Evolutionary conservation across 257 asterid genomes (phyloP).

Genomic region (Nicotiana tabacum): DNA sequence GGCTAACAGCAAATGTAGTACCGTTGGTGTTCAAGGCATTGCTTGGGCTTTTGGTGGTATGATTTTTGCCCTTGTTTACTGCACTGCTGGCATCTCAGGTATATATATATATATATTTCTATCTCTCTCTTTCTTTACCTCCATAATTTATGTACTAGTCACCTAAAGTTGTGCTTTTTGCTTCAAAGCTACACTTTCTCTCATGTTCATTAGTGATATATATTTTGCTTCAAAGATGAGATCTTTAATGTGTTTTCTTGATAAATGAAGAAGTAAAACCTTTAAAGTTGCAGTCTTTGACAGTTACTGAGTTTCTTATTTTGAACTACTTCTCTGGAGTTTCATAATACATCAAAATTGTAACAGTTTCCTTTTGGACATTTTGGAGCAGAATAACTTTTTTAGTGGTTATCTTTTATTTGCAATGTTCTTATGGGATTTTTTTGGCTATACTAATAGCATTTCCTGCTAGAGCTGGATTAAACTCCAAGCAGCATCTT

Average conservation of each 20-base stretch:
- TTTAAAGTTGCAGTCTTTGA: not conserved
- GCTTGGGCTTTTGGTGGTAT: slow-evolving; percentile 93
- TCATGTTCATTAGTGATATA: not conserved
- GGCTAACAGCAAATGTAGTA: slow-evolving; percentile 46
- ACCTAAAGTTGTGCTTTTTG: not conserved
- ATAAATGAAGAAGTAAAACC: not conserved
- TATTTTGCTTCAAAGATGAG: not conserved
- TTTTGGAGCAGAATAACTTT: not conserved
- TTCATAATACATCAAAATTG: not conserved
- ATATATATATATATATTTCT: not conserved
- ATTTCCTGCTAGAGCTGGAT: not conserved
- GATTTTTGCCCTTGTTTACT: slow-evolving; percentile 82
- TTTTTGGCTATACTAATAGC: not conserved
- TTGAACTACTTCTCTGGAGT: not conserved
- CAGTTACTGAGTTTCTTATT: not conserved
- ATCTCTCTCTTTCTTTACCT: too few species aligned
- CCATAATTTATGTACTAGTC: not conserved
- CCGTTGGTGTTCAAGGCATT: slow-evolving; percentile 76
- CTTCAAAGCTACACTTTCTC: not conserved
- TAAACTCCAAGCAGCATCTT: not conserved
- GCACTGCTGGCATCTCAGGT: slow-evolving; percentile 84
- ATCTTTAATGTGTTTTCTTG: not conserved
- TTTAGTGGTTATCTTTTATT: not conserved
- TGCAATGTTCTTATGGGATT: not conserved
- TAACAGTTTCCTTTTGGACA: not conserved